A percentile compares a stretch with the other conserved stretches of the same genome.
Conservation (phyloP, 2,329 filamentous ascomycete genomes). For the Colletotrichum kahawae region DNA sequence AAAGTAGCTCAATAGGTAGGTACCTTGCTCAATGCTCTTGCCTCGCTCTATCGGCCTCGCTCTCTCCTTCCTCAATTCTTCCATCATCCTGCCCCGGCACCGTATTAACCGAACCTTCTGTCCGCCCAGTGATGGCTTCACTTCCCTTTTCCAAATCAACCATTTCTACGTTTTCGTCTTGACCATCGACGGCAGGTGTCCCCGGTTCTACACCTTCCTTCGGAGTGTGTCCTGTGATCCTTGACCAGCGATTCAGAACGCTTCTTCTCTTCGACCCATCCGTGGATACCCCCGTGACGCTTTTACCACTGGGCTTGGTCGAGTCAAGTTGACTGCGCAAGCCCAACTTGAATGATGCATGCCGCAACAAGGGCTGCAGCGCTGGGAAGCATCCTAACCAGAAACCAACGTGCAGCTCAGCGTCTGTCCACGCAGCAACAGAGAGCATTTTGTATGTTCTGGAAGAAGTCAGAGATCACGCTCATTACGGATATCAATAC, state of each 20-base stretch:
- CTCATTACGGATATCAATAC: neutral
- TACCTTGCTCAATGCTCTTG: too few species aligned
- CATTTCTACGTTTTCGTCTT: neutral
- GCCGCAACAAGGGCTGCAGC: slow-evolving; percentile 34
- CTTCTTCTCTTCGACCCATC: neutral
- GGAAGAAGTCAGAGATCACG: neutral
- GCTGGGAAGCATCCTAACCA: slow-evolving; percentile 47
- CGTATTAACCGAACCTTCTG: neutral
- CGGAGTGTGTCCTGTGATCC: neutral
- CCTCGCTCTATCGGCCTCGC: too few species aligned
- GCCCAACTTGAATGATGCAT: neutral
- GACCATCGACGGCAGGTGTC: neutral
- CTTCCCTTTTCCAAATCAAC: slow-evolving; percentile 1
- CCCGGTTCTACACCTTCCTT: neutral
- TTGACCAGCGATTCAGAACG: neutral
- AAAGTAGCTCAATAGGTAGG: too few species aligned
- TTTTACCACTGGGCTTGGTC: neutral
- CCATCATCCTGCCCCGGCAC: rapidly evolving
- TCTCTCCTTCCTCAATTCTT: neutral
- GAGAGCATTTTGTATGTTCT: slow-evolving; percentile 42
- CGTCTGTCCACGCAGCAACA: slow-evolving; percentile 42
- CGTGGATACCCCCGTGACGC: neutral
- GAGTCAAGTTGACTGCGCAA: neutral
- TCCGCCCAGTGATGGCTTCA: neutral
- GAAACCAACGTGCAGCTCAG: slow-evolving; percentile 46